Conservation (phyloP, 1,284 basidiomycete genomes). For the Ustilago lituana region DNA sequence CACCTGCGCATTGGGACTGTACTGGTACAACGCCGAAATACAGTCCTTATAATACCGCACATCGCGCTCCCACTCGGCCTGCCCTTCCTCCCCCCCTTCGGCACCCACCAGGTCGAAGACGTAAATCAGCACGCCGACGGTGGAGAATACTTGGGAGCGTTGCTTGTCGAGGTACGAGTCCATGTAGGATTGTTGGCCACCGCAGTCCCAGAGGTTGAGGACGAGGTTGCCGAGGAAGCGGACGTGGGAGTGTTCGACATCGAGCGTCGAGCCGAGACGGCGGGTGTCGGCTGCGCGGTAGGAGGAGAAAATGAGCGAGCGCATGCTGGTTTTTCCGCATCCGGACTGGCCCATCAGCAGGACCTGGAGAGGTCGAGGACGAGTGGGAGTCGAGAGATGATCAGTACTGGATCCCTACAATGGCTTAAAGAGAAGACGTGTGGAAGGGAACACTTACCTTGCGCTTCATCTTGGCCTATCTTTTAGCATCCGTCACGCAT, state of each 20-base stretch:
- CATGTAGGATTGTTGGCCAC: slow-evolving; percentile 97
- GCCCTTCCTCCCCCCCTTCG: slow-evolving; percentile 50
- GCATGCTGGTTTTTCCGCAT: slow-evolving; percentile 88
- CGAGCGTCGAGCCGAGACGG: slow-evolving; percentile 92
- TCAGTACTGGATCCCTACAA: no score
- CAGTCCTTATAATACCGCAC: slow-evolving; percentile 64
- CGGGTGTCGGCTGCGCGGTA: slow-evolving; percentile 91
- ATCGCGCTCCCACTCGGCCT: slow-evolving; percentile 71
- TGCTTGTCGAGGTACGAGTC: slow-evolving; percentile 92
- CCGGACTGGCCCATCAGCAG: slow-evolving; percentile 68
- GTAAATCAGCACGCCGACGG: slow-evolving; percentile 96
- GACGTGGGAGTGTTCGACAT: slow-evolving; percentile 96
- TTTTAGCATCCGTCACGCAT: no score
- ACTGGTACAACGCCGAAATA: slow-evolving; percentile 53
- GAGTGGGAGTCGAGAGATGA: no score
- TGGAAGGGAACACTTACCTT: slow-evolving; percentile 22
- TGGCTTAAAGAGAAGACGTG: no score
- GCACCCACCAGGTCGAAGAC: slow-evolving; percentile 83
- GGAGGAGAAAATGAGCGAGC: slow-evolving; percentile 97
- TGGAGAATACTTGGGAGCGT: slow-evolving; percentile 89
- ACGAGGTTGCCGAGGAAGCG: slow-evolving; percentile 93
- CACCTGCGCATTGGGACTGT: slow-evolving; percentile 76
- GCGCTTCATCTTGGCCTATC: no score
- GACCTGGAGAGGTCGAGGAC: slow-evolving; percentile 26
- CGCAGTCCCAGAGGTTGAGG: slow-evolving; percentile 97